Base-by-base conservation (phyloP, 108 stramenopile genomes). In the Pseudonitzschia multiseries region DNA sequence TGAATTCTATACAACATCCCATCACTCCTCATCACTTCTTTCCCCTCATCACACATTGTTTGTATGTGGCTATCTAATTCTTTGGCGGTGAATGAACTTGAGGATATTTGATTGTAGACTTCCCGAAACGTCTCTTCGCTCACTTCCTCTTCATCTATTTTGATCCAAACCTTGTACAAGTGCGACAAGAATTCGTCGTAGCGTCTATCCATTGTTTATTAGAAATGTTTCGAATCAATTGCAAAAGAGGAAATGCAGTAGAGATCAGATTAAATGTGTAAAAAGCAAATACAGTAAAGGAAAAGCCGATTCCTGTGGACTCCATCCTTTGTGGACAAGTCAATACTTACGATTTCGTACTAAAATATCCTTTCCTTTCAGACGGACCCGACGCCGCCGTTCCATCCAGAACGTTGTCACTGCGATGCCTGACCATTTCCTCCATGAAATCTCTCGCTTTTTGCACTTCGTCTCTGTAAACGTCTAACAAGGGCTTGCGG, bases 1-100 rank as follows among this genome's bases (percentile, higher is more conserved):
- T 48, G 46, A 18, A 56, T 56, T 24, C 67, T 63, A 31, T 78
- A 78, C 4, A 78, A 50, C 21, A 62, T 64, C 24, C 79, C 79
- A 44, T 79, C 79, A 36, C 73, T 79, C 69, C 62, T 69, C 79
- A 79, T 74, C 4, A 79, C 41, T 31, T 62, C 61, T 60, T 70
- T 73, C 32, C 79, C 79, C 56, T 79, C 66, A n/a, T 70, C 61
- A 41, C 41, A 70, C 20, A 74, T 48, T 14, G 31, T 33, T 0
- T 69, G 52, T 17, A 79, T 13, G 54, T 74, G 65, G 8, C 29
- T 22, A 26, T 74, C 66, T 8, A 74, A 20, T 28, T 73, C 79
- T 8, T 56, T 21, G 17, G 18, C 5, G n/a, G 72, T 42, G 54
- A 72, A 79, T 8, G 68, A 32, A 28, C 43, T 64, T 8, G 33